These are phyloP conservation scores for Chaetomium fimeti DNA, from an alignment of 495 filamentous ascomycete species.

Conservation along the genomic window DNA sequence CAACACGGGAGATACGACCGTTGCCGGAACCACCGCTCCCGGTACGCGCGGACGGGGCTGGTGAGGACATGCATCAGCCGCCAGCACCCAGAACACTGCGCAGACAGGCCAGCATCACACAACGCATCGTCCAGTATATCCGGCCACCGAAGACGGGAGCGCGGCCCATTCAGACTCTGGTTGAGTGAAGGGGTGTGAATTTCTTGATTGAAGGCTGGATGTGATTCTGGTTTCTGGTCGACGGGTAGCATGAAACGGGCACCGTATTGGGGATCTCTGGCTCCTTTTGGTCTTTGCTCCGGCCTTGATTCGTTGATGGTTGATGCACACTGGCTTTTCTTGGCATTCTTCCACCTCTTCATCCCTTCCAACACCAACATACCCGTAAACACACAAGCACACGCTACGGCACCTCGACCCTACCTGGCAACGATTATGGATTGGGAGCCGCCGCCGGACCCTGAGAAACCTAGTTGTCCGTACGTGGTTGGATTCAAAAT, in stretches of 20 bases:
- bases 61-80: slow-evolving; percentile 3
- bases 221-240: no score
- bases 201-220: not conserved
- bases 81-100: slow-evolving; percentile 24
- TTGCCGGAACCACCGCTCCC: slow-evolving; percentile 1
- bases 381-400: not conserved
- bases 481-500: slow-evolving; percentile 1
- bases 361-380: no score
- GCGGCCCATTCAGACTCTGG: slow-evolving; percentile 6
- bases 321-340: no score
- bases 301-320: no score
- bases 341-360: no score
- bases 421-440: not conserved
- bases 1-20: no score
- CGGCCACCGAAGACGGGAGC: slow-evolving; percentile 21
- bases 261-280: no score
- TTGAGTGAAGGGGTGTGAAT: not conserved
- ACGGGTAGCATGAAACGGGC: no score
- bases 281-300: no score
- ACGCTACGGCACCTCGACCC: not conserved
- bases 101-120: slow-evolving; percentile 31
- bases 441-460: not conserved
- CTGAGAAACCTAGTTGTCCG: slow-evolving; percentile 2
- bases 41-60: slow-evolving; percentile 1
- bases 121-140: slow-evolving; percentile 34